Evolutionary conservation across 176 grass and related monocot genomes (phyloP).

Genomic region (Puccinellia tenuiflora): DNA sequence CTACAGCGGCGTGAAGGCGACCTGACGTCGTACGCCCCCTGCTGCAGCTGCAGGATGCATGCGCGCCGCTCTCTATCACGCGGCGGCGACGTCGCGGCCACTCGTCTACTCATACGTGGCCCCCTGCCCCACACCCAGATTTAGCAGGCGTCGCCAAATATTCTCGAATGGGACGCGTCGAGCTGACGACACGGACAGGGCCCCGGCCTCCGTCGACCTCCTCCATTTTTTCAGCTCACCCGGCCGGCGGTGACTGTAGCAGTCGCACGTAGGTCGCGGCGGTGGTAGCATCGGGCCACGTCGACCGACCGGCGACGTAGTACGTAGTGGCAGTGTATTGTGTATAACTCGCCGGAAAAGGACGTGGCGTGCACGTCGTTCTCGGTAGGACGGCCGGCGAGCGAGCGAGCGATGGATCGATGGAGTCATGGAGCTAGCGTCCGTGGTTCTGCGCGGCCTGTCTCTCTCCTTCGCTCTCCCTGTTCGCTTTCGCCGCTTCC

Average conservation of each 20-base stretch:
- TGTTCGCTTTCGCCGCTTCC: constrained; percentile 1
- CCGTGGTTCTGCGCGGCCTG: not conserved
- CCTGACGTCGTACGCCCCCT: not conserved
- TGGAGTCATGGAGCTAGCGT: too few species aligned
- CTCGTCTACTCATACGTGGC: not conserved
- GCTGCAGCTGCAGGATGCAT: constrained; percentile 1
- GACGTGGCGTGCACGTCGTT: constrained; percentile 20
- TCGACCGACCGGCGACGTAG: not conserved
- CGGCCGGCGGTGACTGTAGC: too few species aligned
- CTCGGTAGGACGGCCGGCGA: not conserved
- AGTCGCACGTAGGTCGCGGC: too few species aligned
- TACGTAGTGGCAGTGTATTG: not conserved
- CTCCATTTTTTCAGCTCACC: not conserved
- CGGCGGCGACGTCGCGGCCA: constrained; percentile 15
- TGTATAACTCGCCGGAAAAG: constrained; percentile 18
- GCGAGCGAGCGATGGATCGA: not conserved
- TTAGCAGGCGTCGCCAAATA: constrained; percentile 38
- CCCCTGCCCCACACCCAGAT: constrained; percentile 26
- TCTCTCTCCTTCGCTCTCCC: not conserved
- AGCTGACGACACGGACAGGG: not conserved
- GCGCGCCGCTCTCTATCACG: too few species aligned
- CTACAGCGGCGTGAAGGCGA: constrained; percentile 9
- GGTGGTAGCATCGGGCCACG: not conserved
- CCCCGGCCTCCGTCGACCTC: not conserved
- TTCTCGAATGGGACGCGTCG: constrained; percentile 27